Evolutionary conservation across 108 stramenopile species (phyloP).

Genomic region (Nitzschia sp.): DNA sequence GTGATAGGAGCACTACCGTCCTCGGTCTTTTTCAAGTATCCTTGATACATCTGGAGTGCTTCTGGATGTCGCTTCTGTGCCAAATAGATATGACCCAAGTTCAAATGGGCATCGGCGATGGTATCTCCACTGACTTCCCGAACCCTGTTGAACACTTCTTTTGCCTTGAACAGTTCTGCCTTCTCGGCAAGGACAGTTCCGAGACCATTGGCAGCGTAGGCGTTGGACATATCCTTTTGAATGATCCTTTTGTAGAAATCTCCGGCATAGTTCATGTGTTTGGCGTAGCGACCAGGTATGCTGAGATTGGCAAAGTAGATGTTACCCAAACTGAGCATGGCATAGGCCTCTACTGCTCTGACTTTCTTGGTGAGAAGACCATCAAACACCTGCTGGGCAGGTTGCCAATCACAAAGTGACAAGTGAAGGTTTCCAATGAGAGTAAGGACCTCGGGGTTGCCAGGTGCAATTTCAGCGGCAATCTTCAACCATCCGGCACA

Average conservation of each 20-base stretch:
- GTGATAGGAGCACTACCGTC: slow-evolving; percentile 65
- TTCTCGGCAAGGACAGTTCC: slow-evolving; percentile 88
- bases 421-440: slow-evolving; percentile 87
- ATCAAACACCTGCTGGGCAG: slow-evolving; percentile 82
- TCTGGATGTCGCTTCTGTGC: slow-evolving; percentile 86
- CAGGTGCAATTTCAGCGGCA: slow-evolving; percentile 75
- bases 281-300: slow-evolving; percentile 60
- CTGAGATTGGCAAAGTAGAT: slow-evolving; percentile 86
- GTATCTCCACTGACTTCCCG: slow-evolving; percentile 83
- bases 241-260: slow-evolving; percentile 78
- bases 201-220: slow-evolving; percentile 85
- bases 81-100: slow-evolving; percentile 84
- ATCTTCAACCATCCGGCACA: slow-evolving; percentile 86
- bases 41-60: slow-evolving; percentile 86
- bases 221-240: slow-evolving; percentile 81
- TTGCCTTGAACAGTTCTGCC: slow-evolving; percentile 80
- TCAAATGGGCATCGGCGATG: slow-evolving; percentile 76
- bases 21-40: slow-evolving; percentile 77
- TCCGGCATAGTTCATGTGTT: slow-evolving; percentile 75
- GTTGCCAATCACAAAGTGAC: slow-evolving; percentile 82
- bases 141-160: slow-evolving; percentile 84
- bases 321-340: slow-evolving; percentile 80
- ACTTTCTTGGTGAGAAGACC: slow-evolving; percentile 75
- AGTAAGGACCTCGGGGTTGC: slow-evolving; percentile 84
- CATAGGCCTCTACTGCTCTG: slow-evolving; percentile 80